A percentile compares a stretch with the other conserved stretches of the same genome.
These are phyloP conservation scores for Chrysoporthe cubensis DNA, from an alignment of 2,329 filamentous ascomycete genomes.

Conservation along the genomic window DNA sequence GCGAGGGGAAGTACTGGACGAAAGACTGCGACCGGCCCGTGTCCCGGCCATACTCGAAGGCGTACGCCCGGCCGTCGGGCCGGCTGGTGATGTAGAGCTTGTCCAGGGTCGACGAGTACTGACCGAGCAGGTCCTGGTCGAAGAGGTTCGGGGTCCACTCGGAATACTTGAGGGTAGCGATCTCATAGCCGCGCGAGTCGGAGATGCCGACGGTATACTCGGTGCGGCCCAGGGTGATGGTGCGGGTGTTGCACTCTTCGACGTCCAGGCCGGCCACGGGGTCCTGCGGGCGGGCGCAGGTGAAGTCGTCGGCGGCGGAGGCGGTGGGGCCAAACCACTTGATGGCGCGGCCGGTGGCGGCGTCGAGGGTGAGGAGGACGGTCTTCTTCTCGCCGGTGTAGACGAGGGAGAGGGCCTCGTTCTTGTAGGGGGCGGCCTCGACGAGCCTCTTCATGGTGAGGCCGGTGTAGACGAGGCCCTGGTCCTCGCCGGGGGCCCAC, in stretches of 20 bases:
- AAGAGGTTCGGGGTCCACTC: slow-evolving; percentile 95
- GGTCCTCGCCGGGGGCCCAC: slow-evolving; percentile 70
- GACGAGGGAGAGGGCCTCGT: slow-evolving; percentile 75
- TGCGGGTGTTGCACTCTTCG: slow-evolving; percentile 80
- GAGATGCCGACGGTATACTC: slow-evolving; percentile 91
- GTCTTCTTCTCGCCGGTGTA: slow-evolving; percentile 94
- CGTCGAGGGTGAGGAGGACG: slow-evolving; percentile 86
- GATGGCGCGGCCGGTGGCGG: slow-evolving; percentile 78
- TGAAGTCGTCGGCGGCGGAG: slow-evolving; percentile 69
- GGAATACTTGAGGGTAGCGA: slow-evolving; percentile 89
- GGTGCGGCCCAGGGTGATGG: slow-evolving; percentile 80
- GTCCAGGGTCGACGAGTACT: slow-evolving; percentile 81
- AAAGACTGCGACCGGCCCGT: slow-evolving; percentile 60
- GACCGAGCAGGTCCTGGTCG: slow-evolving; percentile 82
- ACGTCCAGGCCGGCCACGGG: slow-evolving; percentile 69
- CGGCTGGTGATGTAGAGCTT: slow-evolving; percentile 86
- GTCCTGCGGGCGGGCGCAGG: slow-evolving; percentile 72
- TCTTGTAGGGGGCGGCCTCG: slow-evolving; percentile 79
- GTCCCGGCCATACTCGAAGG: slow-evolving; percentile 69
- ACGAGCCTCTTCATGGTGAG: slow-evolving; percentile 85
- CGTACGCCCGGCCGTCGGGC: slow-evolving; percentile 82
- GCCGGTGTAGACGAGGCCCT: slow-evolving; percentile 67
- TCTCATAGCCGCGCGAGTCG: slow-evolving; percentile 70
- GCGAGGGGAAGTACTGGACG: slow-evolving; percentile 70
- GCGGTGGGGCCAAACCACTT: slow-evolving; percentile 83